Percentiles rank a stretch among this genome's conserved stretches.
Evolutionary conservation across 2,329 filamentous ascomycete species (phyloP).

Genomic region (Tricladium varicosporioides): DNA sequence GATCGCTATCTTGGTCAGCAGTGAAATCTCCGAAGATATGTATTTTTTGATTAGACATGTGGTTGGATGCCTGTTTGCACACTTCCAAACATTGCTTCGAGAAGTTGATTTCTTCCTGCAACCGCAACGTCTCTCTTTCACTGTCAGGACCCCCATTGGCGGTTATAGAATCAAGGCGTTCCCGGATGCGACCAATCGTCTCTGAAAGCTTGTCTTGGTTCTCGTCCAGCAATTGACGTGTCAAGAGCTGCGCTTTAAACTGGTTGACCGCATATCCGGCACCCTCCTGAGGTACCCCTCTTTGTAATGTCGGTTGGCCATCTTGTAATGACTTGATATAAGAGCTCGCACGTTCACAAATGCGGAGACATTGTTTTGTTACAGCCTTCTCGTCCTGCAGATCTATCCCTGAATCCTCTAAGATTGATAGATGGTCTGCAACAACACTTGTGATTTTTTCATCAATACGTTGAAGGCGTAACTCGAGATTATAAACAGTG

Average conservation of each 20-base stretch:
- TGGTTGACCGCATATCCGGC: constrained; percentile 13
- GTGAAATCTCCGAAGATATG: constrained; percentile 37
- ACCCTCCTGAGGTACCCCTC: constrained; percentile 11
- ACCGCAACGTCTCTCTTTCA: constrained; percentile 29
- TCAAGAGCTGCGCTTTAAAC: constrained; percentile 37
- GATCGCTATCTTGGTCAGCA: constrained; percentile 39
- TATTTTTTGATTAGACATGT: constrained; percentile 18
- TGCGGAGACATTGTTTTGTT: constrained; percentile 39
- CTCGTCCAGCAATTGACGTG: constrained; percentile 32
- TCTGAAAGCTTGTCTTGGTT: constrained; percentile 34
- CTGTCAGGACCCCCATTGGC: constrained; percentile 21
- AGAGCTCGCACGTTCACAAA: constrained; percentile 38
- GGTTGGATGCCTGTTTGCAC: constrained; percentile 34
- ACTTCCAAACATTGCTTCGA: constrained; percentile 40
- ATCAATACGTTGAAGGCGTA: constrained; percentile 37
- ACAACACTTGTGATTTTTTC: constrained; percentile 31
- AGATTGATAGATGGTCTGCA: constrained; percentile 14
- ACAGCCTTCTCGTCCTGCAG: constrained; percentile 38
- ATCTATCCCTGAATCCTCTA: constrained; percentile 30
- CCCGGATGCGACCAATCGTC: constrained; percentile 34
- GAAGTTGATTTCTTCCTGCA: constrained; percentile 37
- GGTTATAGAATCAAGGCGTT: constrained; percentile 32
- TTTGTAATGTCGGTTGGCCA: constrained; percentile 28
- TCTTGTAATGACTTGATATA: constrained; percentile 36
- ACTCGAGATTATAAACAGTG: constrained; percentile 36